phyloP scores from a whole-genome alignment of 2,329 filamentous ascomycete species.

The Pestalotiopsis fici region DNA sequence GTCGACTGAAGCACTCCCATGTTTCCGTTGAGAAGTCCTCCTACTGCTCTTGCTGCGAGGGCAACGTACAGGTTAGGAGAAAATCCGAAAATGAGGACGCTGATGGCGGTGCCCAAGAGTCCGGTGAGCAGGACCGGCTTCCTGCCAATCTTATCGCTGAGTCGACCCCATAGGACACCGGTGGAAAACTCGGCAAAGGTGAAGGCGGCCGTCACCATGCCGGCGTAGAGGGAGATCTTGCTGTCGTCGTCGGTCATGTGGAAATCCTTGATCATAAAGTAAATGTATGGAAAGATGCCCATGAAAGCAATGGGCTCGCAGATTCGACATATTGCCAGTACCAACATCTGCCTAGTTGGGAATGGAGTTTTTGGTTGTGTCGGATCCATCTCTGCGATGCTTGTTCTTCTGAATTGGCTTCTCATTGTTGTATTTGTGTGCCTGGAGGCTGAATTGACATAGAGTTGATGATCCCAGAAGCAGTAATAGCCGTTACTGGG shows the following conservation, averaged over 20 bases:
- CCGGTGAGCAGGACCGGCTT: conserved; percentile 85
- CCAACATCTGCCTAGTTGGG: conserved; percentile 36
- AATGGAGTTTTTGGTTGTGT: conserved; percentile 27
- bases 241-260: conserved; percentile 76
- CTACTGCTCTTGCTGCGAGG: conserved; percentile 72
- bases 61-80: conserved; percentile 84
- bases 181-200: conserved; percentile 94
- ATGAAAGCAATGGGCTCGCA: conserved; percentile 99
- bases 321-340: conserved; percentile 80
- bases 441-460: not conserved
- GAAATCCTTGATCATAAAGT: conserved; percentile 95
- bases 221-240: conserved; percentile 87
- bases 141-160: conserved; percentile 89
- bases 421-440: conserved; percentile 24
- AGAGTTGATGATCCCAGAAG: not conserved
- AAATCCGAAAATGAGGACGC: conserved; percentile 81
- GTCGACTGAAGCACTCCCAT: conserved; percentile 95
- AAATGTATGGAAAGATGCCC: conserved; percentile 98
- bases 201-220: conserved; percentile 95
- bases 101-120: conserved; percentile 79
- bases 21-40: conserved; percentile 87
- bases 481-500: not conserved
- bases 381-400: conserved; percentile 16
- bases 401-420: conserved; percentile 21
- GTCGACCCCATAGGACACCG: conserved; percentile 86